Evolutionary conservation across 164 flowering plant species (phyloP).

Genomic region (Liquidambar formosana): DNA sequence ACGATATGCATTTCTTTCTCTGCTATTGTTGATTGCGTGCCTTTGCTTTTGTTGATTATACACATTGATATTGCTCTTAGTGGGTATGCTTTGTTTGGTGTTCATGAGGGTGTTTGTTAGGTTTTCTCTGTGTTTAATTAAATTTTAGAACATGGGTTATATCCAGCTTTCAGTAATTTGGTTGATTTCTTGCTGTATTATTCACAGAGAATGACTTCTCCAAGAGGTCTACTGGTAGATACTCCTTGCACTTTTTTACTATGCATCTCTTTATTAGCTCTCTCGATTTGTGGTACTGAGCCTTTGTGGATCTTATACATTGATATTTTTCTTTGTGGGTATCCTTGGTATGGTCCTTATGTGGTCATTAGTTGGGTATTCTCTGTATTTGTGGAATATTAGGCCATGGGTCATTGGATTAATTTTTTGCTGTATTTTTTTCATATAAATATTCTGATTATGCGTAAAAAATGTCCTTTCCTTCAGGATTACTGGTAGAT

Average conservation of each 20-base stretch:
- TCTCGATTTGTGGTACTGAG: not conserved
- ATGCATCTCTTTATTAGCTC: no score
- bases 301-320: not conserved
- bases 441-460: no score
- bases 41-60: not conserved
- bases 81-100: no score
- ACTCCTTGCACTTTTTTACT: not conserved
- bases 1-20: not conserved
- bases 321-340: not conserved
- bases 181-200: not conserved
- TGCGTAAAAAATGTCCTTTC: no score
- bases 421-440: no score
- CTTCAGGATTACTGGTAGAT: no score
- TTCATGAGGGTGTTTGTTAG: not conserved
- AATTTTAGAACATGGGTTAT: not conserved
- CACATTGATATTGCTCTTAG: no score
- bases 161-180: not conserved
- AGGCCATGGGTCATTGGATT: no score
- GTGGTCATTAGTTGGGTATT: no score
- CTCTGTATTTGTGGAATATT: no score
- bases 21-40: not conserved
- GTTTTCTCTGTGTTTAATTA: not conserved
- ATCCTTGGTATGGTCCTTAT: not conserved
- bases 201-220: not conserved
- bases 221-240: not conserved